Evolutionary conservation across 2,329 filamentous ascomycete genomes (phyloP), one percentile per base, ranked within the genome.

Genomic region (Byssothecium circinans): DNA sequence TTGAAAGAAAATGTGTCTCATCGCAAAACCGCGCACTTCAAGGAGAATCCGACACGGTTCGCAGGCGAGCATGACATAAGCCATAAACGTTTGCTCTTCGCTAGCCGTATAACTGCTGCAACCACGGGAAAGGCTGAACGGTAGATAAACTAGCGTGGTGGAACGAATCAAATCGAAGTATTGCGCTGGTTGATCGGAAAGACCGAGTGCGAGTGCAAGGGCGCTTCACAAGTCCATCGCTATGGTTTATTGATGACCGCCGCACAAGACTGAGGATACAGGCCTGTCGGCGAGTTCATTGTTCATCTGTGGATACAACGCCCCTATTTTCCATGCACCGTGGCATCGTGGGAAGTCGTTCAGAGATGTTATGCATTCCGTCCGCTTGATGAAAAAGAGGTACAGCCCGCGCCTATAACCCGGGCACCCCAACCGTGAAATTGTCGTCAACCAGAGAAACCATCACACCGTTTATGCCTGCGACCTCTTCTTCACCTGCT

Each of bases 61-160:
- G 89, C 87, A 84, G 86, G 85, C 78, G 78, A 91, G 87, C 80
- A 72, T 74, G 74, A 77, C 67, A 43, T 62, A 56, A 74, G 81
- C 76, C 81, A 77, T 68, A 61, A 72, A 62, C 69, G 66, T 75
- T 94, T 80, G 64, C 74, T 96, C 80, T 96, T 80, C 88, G 90
- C 90, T 83, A 91, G 82, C 84, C 84, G 88, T 95, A 85, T 96
- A 96, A 86, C 90, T 89, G 84, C 83, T 83, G 61, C 81, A 87
- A 84, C 86, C 88, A 89, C 86, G 56, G 54, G 56, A 66, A 64
- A 76, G 87, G 83, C 85, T 82, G 80, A 86, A 83, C 85, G 85
- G 89, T 88, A 87, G 89, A 95, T 95, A 90, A 83, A 76, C 81
- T 87, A 85, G 89, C 89, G 88, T 61, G 54, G 47, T 36, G 49